These are phyloP conservation scores for Mycena floridula DNA, from an alignment of 768 basidiomycete genomes.

Conservation along the genomic window DNA sequence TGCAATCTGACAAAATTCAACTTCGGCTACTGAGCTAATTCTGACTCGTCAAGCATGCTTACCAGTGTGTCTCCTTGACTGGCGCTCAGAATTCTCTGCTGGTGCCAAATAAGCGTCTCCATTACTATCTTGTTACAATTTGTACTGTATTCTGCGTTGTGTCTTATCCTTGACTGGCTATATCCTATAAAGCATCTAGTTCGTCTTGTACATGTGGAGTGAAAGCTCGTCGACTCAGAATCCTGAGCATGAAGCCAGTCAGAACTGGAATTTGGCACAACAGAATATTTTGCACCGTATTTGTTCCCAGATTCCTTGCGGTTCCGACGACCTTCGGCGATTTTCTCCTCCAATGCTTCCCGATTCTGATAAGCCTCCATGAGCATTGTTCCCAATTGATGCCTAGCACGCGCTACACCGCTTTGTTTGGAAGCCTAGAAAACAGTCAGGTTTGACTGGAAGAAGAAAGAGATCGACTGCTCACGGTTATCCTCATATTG, in stretches of 20 bases:
- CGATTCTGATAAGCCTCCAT: conserved; percentile 82
- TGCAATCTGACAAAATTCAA: too few species aligned
- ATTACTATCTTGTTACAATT: too few species aligned
- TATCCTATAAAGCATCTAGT: conserved; percentile 6
- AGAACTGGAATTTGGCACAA: conserved; percentile 1
- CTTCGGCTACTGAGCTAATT: too few species aligned
- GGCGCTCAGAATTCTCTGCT: conserved; percentile 50
- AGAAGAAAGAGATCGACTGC: conserved; percentile 14
- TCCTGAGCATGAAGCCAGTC: conserved; percentile 23
- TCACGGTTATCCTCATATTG: conserved; percentile 77
- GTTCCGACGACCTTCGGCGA: conserved; percentile 77
- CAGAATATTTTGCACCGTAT: conserved; percentile 49
- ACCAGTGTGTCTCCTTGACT: conserved; percentile 35
- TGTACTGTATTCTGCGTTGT: conserved; percentile 4
- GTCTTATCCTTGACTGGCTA: conserved; percentile 1
- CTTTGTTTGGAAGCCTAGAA: conserved; percentile 66
- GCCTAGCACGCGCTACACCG: conserved; percentile 62
- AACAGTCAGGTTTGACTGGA: background rate
- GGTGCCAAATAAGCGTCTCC: conserved; percentile 40
- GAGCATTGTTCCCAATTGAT: conserved; percentile 76
- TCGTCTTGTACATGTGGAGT: background rate
- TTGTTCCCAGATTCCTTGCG: conserved; percentile 89
- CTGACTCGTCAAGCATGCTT: conserved; percentile 94
- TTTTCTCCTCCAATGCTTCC: conserved; percentile 75
- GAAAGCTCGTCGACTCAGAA: background rate